Conservation (phyloP, 2,329 filamentous ascomycete genomes). For the Nannizzia gypsea region DNA sequence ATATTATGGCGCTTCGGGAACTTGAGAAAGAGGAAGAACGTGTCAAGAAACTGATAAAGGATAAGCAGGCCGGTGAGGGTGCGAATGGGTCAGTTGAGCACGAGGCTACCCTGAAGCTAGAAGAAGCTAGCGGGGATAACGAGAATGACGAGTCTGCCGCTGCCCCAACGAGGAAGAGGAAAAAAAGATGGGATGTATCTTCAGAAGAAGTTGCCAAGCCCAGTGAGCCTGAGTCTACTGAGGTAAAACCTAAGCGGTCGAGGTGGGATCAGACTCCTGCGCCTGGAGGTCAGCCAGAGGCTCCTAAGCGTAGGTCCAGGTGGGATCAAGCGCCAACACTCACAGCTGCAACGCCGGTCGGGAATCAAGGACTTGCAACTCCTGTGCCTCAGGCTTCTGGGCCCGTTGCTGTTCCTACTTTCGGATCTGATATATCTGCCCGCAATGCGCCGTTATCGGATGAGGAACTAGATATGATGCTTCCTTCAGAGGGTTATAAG, state of each 20-base stretch:
- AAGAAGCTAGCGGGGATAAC: constrained; percentile 46
- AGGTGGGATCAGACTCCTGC: constrained; percentile 78
- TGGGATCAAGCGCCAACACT: constrained; percentile 79
- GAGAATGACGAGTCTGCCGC: constrained; percentile 61
- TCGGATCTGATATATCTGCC: constrained; percentile 68
- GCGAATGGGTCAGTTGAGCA: constrained; percentile 52
- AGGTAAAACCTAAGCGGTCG: constrained; percentile 60
- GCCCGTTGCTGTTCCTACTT: constrained; percentile 46
- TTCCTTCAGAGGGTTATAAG: constrained; percentile 87
- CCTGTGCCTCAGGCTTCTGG: constrained; percentile 56
- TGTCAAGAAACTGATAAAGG: constrained; percentile 65
- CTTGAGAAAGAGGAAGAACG: constrained; percentile 88
- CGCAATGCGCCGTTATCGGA: constrained; percentile 78
- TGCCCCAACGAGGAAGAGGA: constrained; percentile 60
- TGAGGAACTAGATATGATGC: constrained; percentile 83
- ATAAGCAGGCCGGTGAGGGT: constrained; percentile 50
- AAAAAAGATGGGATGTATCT: constrained; percentile 91
- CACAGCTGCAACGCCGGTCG: constrained; percentile 57
- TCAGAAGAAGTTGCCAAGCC: constrained; percentile 43
- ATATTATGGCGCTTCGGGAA: constrained; percentile 82
- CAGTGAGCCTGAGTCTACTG: constrained; percentile 39
- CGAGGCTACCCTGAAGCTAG: constrained; percentile 60
- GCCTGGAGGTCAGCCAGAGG: constrained; percentile 44
- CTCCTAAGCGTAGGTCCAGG: constrained; percentile 63
- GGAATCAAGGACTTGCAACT: constrained; percentile 61